These are phyloP conservation scores for Pisolithus albus DNA, from an alignment of 768 basidiomycete species.

Conservation along the genomic window DNA sequence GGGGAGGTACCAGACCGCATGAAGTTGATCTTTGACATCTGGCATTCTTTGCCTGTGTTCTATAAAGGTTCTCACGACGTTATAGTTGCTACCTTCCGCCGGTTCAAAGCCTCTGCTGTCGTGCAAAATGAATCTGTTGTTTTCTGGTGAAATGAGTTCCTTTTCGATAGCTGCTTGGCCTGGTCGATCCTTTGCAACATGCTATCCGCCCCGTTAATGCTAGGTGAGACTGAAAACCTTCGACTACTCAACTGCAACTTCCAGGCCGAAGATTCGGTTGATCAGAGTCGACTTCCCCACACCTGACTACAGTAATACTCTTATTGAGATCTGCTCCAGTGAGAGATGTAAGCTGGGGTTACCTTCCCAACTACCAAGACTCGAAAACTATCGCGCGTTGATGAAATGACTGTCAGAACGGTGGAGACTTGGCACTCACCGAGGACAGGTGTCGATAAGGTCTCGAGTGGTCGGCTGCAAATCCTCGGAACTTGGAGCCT, in stretches of 20 bases:
- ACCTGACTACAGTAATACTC: background rate
- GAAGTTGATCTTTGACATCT: slow-evolving; percentile 6
- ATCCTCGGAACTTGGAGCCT: too few species aligned
- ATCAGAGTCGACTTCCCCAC: slow-evolving; percentile 6
- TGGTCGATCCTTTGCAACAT: background rate
- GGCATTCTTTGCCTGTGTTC: background rate
- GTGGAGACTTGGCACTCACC: too few species aligned
- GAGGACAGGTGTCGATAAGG: too few species aligned
- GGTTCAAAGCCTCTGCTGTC: slow-evolving; percentile 14
- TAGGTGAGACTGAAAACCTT: background rate
- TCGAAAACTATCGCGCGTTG: background rate
- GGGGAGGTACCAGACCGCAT: slow-evolving; percentile 10
- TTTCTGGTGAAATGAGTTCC: slow-evolving; percentile 7
- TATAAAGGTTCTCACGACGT: slow-evolving; percentile 8
- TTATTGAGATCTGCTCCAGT: background rate
- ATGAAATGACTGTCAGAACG: too few species aligned
- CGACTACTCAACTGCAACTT: background rate
- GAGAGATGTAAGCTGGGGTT: background rate
- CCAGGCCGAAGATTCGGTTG: background rate
- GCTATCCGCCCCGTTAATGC: background rate
- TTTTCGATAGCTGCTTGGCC: slow-evolving; percentile 6
- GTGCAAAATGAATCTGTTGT: slow-evolving; percentile 8
- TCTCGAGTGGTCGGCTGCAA: too few species aligned
- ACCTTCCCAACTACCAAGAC: background rate
- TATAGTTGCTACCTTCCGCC: slow-evolving; percentile 3